These are phyloP conservation scores for Dioszegia crocea DNA, from an alignment of 768 basidiomycete genomes.

Conservation along the genomic window DNA sequence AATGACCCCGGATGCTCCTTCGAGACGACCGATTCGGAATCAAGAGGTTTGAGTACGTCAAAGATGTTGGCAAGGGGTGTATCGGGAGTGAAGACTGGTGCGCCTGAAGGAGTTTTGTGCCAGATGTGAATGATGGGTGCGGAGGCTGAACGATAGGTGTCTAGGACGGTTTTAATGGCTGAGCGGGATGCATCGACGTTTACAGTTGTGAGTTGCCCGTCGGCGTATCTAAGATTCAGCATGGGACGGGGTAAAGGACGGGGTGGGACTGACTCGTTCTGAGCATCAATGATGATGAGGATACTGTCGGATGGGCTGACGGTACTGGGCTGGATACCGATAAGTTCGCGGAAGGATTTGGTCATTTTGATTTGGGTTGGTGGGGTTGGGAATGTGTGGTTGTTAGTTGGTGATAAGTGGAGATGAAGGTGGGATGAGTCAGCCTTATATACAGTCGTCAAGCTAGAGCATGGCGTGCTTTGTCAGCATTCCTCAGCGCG, in stretches of 20 bases:
- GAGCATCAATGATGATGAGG: slow-evolving; percentile 25
- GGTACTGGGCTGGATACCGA: slow-evolving; percentile 14
- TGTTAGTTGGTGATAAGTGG: too few species aligned
- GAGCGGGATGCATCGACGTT: slow-evolving; percentile 13
- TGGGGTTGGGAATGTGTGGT: not conserved
- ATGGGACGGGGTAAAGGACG: not conserved
- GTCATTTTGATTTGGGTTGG: slow-evolving; percentile 1
- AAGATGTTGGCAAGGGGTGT: slow-evolving; percentile 7
- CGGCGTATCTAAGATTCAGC: slow-evolving; percentile 13
- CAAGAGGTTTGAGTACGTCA: slow-evolving; percentile 10
- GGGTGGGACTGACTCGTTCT: slow-evolving; percentile 14
- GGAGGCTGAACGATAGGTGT: slow-evolving; percentile 1
- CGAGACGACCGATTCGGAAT: slow-evolving; percentile 14
- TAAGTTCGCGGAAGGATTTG: slow-evolving; percentile 1
- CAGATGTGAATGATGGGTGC: slow-evolving; percentile 22
- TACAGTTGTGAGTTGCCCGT: slow-evolving; percentile 10
- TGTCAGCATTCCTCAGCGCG: too few species aligned
- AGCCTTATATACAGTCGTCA: too few species aligned
- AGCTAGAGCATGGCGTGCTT: too few species aligned
- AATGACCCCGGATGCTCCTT: slow-evolving; percentile 24
- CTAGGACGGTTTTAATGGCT: slow-evolving; percentile 2
- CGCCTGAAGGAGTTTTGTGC: slow-evolving; percentile 12
- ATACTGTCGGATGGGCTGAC: slow-evolving; percentile 8
- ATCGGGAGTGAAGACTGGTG: slow-evolving; percentile 16
- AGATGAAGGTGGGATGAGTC: too few species aligned